Conservation (phyloP, 495 filamentous ascomycete genomes). For the Neurospora sp. region DNA sequence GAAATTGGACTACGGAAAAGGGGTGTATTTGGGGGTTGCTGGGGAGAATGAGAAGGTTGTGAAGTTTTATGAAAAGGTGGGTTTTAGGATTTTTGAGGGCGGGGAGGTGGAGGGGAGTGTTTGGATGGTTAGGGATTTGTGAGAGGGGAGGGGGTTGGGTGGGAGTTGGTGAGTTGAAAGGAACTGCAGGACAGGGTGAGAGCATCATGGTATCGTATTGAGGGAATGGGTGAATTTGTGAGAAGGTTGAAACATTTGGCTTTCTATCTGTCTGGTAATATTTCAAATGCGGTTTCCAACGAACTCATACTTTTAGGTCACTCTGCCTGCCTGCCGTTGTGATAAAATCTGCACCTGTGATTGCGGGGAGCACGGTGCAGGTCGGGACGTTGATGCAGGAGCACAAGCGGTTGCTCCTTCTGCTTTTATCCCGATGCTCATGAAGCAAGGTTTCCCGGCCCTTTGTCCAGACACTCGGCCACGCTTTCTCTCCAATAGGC, state of each 20-base stretch:
- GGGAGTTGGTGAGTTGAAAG: not conserved
- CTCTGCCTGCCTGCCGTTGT: too few species aligned
- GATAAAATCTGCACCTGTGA: too few species aligned
- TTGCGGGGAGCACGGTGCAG: too few species aligned
- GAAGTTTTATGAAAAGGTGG: slow-evolving; percentile 31
- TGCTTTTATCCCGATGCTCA: not conserved
- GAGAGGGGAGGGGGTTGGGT: not conserved
- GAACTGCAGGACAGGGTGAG: not conserved
- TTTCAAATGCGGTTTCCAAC: too few species aligned
- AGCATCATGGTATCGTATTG: not conserved
- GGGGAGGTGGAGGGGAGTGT: slow-evolving; percentile 25
- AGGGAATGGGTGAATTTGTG: too few species aligned
- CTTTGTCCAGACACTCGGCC: not conserved
- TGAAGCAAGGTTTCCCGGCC: too few species aligned
- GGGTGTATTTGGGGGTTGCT: slow-evolving; percentile 27
- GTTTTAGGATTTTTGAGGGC: slow-evolving; percentile 26
- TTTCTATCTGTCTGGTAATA: too few species aligned
- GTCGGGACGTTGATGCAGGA: too few species aligned
- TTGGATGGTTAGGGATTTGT: slow-evolving; percentile 32
- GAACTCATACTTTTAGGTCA: too few species aligned
- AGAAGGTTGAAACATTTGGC: too few species aligned
- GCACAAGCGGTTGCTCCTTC: not conserved
- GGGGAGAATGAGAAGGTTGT: slow-evolving; percentile 36
- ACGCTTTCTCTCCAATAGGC: not conserved
- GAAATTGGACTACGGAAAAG: slow-evolving; percentile 23